Base-by-base conservation (phyloP, 2,329 filamentous ascomycete species). In the Lachnellula cervina region DNA sequence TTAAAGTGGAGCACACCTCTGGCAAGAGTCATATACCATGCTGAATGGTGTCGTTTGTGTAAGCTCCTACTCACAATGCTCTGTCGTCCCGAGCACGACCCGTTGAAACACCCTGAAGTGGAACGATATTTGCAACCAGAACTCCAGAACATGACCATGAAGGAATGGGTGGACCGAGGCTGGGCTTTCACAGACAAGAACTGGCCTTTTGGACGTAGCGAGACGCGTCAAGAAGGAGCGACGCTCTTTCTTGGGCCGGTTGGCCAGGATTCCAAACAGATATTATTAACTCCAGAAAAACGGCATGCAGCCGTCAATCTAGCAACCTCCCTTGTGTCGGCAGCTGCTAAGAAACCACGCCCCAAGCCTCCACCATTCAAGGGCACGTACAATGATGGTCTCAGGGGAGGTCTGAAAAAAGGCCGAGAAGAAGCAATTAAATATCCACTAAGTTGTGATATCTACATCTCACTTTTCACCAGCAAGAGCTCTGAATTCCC, bases 1-100 rank as follows among this genome's bases (percentile, higher is more conserved):
- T 37, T 49, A 34, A 37, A 21, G 47, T 49, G 47, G 47, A 37
- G 35, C 11, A 49, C 47, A 23, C 32, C 47, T 49, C 35, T 49
- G 16, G 28, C 47, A 37, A 49, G 47, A 49, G 47, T 49, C 47
- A 49, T 49, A 35, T 49, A 21, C 23, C 47, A 49, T 49, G 47
- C 47, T 38, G 47, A 38, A 23, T 35, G 47, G 32, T 49, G 47
- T 49, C 47, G 47, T 23, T 37, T 49, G 32, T 49, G 47, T 21
- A 49, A 49, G 17, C 47, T 49, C 23, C 28, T 49, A 19, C 47
- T 49, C 28, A 37, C 13, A n/a, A 49, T 49, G 47, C 47, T 49
- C 47, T 49, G 47, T 37, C 47, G 47, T 37, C 47, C 25, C 25
- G 25, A 28, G 25, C 5, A 28, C 25, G 25, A 28, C 25, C 25